Evolutionary conservation across 2,329 filamentous ascomycete species (phyloP), one percentile per base, ranked within the genome.

Genomic region (Fusarium cicatricum): DNA sequence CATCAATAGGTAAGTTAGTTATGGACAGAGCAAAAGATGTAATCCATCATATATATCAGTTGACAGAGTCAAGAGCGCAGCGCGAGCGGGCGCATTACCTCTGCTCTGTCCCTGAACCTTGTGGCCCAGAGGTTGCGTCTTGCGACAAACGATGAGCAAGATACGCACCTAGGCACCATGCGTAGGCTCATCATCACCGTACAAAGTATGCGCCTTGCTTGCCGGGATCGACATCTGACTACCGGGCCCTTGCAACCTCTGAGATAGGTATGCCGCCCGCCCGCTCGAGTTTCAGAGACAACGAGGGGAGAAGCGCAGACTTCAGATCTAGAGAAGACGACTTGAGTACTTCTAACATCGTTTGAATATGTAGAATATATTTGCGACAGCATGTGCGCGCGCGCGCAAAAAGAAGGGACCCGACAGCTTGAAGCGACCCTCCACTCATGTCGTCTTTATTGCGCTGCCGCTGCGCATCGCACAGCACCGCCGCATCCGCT

Each of bases 171-270:
- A 26, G 52, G 37, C 33, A 3, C 36, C 28, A 42, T 55, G 26
- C 39, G 31, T 41, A 64, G 55, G 60, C 60, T 64, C 60, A 64
- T 61, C 60, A 51, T 45, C 60, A 36, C 60, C 52, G 36, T 61
- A 51, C 48, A 48, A 64, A 64, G 60, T 47, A 63, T 63, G 60
- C 60, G 60, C 52, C 60, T 64, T 54, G 56, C 47, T 61, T 57
- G 46, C 41, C 36, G 52, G 60, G 60, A 63, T 63, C 60, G 60
- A 42, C 60, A 48, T 61, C 40, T 64, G 52, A 45, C 56, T 58
- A 41, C 36, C 60, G 62, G 42, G 59, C 53, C 55, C 59, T 62
- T 62, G 59, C 39, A 59, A 42, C 49, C 46, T 46, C 52, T 60
- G n/a, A 61, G 60, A 63, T 51, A 57, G 42, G 31, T 50, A 49